phyloP scores from a whole-genome alignment of 306 rosid genomes.

The Medicago arabica region DNA sequence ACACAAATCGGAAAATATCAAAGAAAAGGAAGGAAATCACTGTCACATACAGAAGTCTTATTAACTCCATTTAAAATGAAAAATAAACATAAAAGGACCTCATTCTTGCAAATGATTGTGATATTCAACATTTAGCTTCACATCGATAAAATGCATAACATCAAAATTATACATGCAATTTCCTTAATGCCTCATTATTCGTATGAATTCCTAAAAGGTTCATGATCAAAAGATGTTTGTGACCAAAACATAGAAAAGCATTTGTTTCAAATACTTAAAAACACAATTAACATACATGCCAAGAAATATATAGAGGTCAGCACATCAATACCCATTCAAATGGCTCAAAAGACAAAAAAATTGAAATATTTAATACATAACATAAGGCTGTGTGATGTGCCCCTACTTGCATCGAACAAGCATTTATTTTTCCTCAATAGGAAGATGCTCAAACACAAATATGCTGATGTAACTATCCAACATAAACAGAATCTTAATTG shows the following conservation, averaged over 20 bases:
- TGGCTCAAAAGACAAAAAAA: conserved; percentile 18
- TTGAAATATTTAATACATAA: conserved; percentile 2
- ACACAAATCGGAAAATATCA: neutral
- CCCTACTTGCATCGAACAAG: conserved; percentile 35
- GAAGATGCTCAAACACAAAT: neutral
- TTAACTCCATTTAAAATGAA: no score
- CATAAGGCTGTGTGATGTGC: conserved; percentile 26
- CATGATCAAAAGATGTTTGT: neutral
- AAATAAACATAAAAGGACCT: no score
- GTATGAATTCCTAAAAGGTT: neutral
- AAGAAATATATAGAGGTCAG: neutral
- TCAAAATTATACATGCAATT: neutral
- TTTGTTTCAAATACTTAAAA: neutral
- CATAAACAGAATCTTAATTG: conserved; percentile 1
- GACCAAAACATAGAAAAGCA: neutral
- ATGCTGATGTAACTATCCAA: conserved; percentile 9
- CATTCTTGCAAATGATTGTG: no score
- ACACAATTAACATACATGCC: no score
- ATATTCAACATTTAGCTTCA: no score
- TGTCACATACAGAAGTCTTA: no score
- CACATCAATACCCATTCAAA: neutral
- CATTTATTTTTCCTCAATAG: conserved; percentile 16
- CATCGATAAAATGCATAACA: neutral
- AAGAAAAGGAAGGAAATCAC: no score
- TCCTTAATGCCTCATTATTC: neutral